These are phyloP conservation scores for Pseudotsuga menziesii DNA, from an alignment of 75 land plant genomes.

Conservation along the genomic window DNA sequence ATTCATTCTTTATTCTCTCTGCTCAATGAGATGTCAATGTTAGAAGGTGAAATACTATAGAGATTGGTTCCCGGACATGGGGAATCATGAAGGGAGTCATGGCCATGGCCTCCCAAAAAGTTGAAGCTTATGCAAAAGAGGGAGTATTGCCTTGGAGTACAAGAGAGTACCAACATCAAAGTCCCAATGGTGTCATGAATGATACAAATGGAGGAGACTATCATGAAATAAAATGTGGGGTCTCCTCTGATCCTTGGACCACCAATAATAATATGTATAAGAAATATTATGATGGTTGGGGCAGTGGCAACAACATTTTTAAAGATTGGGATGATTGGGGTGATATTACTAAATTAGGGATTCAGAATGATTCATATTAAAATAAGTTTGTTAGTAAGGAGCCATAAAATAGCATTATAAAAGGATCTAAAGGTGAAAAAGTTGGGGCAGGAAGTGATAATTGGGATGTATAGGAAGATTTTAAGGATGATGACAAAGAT, in stretches of 20 bases:
- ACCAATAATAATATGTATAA: slow-evolving; percentile 26
- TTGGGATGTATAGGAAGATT: slow-evolving; percentile 89
- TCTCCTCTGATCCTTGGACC: slow-evolving; percentile 12
- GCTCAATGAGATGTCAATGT: too few species aligned
- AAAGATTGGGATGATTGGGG: slow-evolving; percentile 84
- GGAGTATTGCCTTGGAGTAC: slow-evolving; percentile 36
- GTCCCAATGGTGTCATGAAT: slow-evolving; percentile 23
- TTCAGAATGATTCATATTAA: slow-evolving; percentile 18
- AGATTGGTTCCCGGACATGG: slow-evolving; percentile 92
- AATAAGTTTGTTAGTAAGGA: slow-evolving; percentile 5
- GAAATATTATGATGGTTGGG: slow-evolving; percentile 17
- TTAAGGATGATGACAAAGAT: slow-evolving; percentile 48
- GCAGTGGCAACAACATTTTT: slow-evolving; percentile 12
- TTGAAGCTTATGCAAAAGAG: slow-evolving; percentile 82
- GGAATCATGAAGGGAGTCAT: slow-evolving; percentile 94
- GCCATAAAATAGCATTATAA: background rate
- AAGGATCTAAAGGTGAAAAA: slow-evolving; percentile 6
- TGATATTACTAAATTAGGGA: slow-evolving; percentile 16
- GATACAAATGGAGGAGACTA: slow-evolving; percentile 31
- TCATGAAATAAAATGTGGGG: slow-evolving; percentile 34
- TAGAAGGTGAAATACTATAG: slow-evolving; percentile 83
- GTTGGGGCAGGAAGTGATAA: slow-evolving; percentile 21
- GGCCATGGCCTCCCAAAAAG: slow-evolving; percentile 88
- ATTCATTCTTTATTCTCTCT: too few species aligned
- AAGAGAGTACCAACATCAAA: slow-evolving; percentile 33